Evolutionary conservation across 2,329 filamentous ascomycete genomes (phyloP).

Genomic region (Byssothecium circinans): DNA sequence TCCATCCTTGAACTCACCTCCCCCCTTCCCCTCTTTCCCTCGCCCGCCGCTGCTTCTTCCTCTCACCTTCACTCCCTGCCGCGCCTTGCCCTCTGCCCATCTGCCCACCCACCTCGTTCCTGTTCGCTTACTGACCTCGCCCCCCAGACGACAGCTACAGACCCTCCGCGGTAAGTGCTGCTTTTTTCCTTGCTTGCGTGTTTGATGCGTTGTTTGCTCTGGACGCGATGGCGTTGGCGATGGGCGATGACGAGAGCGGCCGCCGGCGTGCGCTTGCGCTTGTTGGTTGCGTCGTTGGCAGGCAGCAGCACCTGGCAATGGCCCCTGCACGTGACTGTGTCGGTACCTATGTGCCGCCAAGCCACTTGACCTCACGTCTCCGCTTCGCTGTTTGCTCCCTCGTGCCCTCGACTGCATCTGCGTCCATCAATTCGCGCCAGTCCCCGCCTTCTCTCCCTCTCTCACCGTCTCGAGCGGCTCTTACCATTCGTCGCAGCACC

Average conservation of each 20-base stretch:
- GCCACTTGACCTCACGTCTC: conserved; percentile 23
- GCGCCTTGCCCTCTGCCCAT: background rate
- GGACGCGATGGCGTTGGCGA: too few species aligned
- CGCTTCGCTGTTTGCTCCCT: conserved; percentile 22
- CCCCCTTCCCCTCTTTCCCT: conserved; percentile 1
- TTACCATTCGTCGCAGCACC: conserved; percentile 9
- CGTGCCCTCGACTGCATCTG: conserved; percentile 19
- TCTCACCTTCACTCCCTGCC: background rate
- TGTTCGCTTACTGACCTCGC: conserved; percentile 12
- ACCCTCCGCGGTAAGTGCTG: conserved; percentile 29
- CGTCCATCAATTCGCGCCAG: conserved; percentile 28
- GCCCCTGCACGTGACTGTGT: conserved; percentile 6
- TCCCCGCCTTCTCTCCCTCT: conserved; percentile 16
- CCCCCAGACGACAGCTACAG: conserved; percentile 31
- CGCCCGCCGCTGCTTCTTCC: background rate
- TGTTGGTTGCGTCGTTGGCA: conserved; percentile 1
- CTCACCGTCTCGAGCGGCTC: conserved; percentile 9
- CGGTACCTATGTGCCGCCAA: conserved; percentile 4
- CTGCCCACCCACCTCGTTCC: background rate
- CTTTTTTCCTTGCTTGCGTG: background rate
- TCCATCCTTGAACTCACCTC: conserved; percentile 2
- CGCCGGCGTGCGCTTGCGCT: background rate
- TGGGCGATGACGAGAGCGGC: too few species aligned
- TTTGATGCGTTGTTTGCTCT: background rate
- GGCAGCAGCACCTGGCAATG: conserved; percentile 11